These are phyloP conservation scores for Lentinula aciculospora DNA, from an alignment of 768 basidiomycete species.

Conservation along the genomic window DNA sequence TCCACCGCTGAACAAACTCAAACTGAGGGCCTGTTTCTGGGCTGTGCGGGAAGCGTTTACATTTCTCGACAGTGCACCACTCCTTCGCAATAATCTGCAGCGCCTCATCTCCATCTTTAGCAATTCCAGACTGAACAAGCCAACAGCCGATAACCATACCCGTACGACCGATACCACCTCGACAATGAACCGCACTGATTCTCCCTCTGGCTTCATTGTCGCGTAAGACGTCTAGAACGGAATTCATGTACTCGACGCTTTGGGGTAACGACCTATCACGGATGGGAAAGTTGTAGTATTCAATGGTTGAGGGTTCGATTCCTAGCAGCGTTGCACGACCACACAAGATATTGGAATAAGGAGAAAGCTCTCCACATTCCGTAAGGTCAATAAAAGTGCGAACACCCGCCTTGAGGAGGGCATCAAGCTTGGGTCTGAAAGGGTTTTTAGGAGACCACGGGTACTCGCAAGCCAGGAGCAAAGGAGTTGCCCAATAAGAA, in stretches of 20 bases:
- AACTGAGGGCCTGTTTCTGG: constrained; percentile 79
- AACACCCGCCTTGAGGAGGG: constrained; percentile 63
- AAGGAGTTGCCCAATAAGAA: constrained; percentile 76
- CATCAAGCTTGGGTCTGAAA: constrained; percentile 64
- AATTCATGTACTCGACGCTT: constrained; percentile 51
- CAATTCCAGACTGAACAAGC: constrained; percentile 64
- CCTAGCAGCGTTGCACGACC: constrained; percentile 47
- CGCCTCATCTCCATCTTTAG: constrained; percentile 59
- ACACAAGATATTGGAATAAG: constrained; percentile 54
- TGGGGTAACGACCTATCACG: constrained; percentile 65
- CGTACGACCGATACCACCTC: constrained; percentile 71
- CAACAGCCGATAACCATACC: constrained; percentile 67
- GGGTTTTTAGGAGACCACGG: constrained; percentile 63
- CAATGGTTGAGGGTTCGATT: constrained; percentile 49
- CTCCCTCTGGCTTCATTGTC: constrained; percentile 57
- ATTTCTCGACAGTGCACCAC: constrained; percentile 78
- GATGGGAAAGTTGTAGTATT: constrained; percentile 78
- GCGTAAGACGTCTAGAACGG: constrained; percentile 51
- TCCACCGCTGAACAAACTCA: constrained; percentile 47
- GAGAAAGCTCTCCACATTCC: constrained; percentile 69
- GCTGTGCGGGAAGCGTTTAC: constrained; percentile 65
- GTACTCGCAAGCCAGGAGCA: constrained; percentile 76
- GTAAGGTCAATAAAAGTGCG: constrained; percentile 83
- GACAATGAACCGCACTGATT: constrained; percentile 70
- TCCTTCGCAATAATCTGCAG: constrained; percentile 57